phyloP scores from a whole-genome alignment of 805 yeast species.

The Ogataea glucozyma region DNA sequence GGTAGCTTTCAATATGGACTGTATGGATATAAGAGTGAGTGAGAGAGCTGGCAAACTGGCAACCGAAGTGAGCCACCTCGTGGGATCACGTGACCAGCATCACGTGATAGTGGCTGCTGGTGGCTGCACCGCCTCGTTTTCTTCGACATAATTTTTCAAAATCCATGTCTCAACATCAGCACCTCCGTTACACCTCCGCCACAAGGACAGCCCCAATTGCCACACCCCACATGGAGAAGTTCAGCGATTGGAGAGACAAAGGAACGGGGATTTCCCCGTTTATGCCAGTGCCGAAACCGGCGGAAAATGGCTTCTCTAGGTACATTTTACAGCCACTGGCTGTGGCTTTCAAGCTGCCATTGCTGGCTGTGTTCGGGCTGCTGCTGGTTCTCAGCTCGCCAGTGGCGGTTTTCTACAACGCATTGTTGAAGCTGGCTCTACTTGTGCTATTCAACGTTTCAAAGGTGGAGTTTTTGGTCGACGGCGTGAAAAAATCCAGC shows the following conservation, averaged over 20 bases:
- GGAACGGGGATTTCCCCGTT: conserved; percentile 95
- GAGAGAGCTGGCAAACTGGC: too few species aligned
- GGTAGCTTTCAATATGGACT: too few species aligned
- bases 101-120: too few species aligned
- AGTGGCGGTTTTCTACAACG: conserved; percentile 14
- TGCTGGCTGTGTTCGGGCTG: conserved; percentile 26
- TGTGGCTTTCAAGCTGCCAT: conserved; percentile 31
- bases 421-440: conserved; percentile 24
- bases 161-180: too few species aligned
- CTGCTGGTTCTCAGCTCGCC: conserved; percentile 14
- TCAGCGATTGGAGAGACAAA: conserved; percentile 80
- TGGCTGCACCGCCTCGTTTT: not conserved
- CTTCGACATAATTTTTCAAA: not conserved
- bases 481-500: conserved; percentile 51
- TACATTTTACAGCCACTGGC: conserved; percentile 22
- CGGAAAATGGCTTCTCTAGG: conserved; percentile 5
- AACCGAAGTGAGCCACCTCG: too few species aligned
- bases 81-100: too few species aligned
- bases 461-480: conserved; percentile 38
- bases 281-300: conserved; percentile 51
- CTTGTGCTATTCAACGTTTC: conserved; percentile 37
- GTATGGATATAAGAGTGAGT: too few species aligned
- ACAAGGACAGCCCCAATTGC: not conserved
- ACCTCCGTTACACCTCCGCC: too few species aligned
- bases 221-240: conserved; percentile 66